Percentiles rank a stretch among this genome's conserved stretches.
phyloP scores from a whole-genome alignment of 1,284 basidiomycete species.

The Ceratobasidium papillatum region DNA sequence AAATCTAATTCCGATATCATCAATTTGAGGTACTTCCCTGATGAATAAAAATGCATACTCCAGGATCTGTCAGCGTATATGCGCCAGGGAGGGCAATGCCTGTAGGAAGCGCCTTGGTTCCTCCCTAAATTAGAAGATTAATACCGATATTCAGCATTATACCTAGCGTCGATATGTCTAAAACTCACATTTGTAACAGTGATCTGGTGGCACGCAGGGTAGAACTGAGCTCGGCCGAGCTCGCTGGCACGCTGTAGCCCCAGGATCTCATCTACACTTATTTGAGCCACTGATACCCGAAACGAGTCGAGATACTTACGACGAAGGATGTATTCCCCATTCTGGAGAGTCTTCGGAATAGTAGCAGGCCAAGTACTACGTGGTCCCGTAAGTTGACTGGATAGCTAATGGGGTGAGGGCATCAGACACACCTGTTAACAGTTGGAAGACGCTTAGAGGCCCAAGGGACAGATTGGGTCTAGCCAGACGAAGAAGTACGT shows the following conservation, averaged over 20 bases:
- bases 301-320: not conserved
- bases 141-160: not conserved
- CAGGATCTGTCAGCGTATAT: constrained; percentile 21
- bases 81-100: constrained; percentile 15
- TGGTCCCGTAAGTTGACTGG: not conserved
- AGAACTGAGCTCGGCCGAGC: constrained; percentile 14
- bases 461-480: constrained; percentile 18
- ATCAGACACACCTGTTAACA: constrained; percentile 1
- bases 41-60: not conserved
- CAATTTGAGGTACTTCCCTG: not conserved
- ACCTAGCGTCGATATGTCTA: not conserved
- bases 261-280: constrained; percentile 9
- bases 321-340: constrained; percentile 28
- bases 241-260: constrained; percentile 20
- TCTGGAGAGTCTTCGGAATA: constrained; percentile 28
- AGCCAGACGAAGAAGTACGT: not conserved
- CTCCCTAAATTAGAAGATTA: not conserved
- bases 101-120: constrained; percentile 9
- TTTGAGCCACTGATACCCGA: not conserved
- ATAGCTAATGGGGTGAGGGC: too few species aligned
- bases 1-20: not conserved
- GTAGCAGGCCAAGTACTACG: constrained; percentile 21
- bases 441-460: constrained; percentile 24
- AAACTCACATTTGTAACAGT: constrained; percentile 19
- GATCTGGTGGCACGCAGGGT: constrained; percentile 24